A percentile compares a stretch with the other conserved stretches of the same genome.
Conservation (phyloP, 192 early-diverging fungal species). For the Funneliformis mosseae region DNA sequence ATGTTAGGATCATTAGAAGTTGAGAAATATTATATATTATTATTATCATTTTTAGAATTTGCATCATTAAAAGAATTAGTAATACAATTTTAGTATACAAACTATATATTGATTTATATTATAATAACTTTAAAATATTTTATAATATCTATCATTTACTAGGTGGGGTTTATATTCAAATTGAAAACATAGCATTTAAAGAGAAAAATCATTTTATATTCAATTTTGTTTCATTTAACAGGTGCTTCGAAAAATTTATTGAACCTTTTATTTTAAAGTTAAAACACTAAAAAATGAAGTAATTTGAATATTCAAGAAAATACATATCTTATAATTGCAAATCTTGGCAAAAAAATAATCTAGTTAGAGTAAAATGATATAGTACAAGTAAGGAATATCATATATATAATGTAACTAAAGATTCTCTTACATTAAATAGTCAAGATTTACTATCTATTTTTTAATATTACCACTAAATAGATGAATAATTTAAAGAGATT, state of each 20-base stretch:
- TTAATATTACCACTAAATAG: not conserved
- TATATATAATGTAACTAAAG: not conserved
- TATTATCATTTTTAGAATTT: not conserved
- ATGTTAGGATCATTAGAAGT: not conserved
- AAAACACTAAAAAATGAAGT: not conserved
- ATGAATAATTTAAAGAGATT: not conserved
- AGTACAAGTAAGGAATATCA: not conserved
- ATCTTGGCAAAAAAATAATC: not conserved
- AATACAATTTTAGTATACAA: not conserved
- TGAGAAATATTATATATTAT: not conserved
- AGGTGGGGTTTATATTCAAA: too few relatives aligned
- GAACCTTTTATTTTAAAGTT: not conserved
- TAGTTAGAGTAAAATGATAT: not conserved
- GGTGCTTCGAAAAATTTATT: not conserved
- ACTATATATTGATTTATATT: too few relatives aligned
- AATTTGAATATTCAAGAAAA: not conserved
- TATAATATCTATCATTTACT: too few relatives aligned
- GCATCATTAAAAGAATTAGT: not conserved
- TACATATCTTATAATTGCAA: not conserved
- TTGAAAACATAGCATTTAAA: not conserved
- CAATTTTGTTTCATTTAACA: not conserved
- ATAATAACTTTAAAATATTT: too few relatives aligned
- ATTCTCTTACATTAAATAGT: not conserved
- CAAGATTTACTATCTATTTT: not conserved
- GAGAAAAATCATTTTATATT: not conserved